These are phyloP conservation scores for Cercospora citrullina DNA, from an alignment of 2,329 filamentous ascomycete genomes.

Conservation along the genomic window DNA sequence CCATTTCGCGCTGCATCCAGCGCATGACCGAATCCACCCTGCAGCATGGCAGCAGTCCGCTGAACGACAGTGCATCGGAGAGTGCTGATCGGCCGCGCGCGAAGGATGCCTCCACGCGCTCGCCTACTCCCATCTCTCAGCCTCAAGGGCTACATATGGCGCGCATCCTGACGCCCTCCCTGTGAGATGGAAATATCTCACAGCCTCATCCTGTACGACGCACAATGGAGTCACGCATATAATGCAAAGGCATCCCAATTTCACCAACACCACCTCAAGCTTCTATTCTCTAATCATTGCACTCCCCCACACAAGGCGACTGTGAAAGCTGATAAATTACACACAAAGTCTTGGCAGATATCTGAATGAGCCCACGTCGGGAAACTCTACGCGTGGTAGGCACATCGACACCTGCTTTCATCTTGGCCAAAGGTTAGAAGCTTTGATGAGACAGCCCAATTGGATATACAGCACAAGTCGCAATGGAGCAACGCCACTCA, in stretches of 20 bases:
- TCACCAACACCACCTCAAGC: not conserved
- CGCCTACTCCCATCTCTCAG: conserved; percentile 5
- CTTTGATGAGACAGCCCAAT: not conserved
- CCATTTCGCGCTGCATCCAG: not conserved
- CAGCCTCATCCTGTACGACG: conserved; percentile 3
- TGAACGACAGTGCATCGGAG: not conserved
- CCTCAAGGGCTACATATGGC: conserved; percentile 13
- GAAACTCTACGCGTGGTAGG: not conserved
- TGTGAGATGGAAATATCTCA: not conserved
- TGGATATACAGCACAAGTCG: not conserved
- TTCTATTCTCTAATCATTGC: not conserved
- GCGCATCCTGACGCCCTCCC: conserved; percentile 8
- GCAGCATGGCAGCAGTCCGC: not conserved
- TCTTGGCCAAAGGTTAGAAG: not conserved
- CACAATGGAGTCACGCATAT: not conserved
- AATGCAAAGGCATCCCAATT: not conserved
- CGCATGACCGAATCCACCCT: not conserved
- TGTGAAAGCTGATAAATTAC: not conserved
- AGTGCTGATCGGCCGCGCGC: conserved; percentile 4
- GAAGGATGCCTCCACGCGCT: conserved; percentile 15
- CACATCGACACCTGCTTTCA: not conserved
- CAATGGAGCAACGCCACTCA: conserved; percentile 6
- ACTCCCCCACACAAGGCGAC: not conserved
- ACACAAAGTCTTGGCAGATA: not conserved
- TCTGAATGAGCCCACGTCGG: not conserved